Base-by-base conservation (phyloP, 2,329 filamentous ascomycete species). In the Botrytis fragariae region DNA sequence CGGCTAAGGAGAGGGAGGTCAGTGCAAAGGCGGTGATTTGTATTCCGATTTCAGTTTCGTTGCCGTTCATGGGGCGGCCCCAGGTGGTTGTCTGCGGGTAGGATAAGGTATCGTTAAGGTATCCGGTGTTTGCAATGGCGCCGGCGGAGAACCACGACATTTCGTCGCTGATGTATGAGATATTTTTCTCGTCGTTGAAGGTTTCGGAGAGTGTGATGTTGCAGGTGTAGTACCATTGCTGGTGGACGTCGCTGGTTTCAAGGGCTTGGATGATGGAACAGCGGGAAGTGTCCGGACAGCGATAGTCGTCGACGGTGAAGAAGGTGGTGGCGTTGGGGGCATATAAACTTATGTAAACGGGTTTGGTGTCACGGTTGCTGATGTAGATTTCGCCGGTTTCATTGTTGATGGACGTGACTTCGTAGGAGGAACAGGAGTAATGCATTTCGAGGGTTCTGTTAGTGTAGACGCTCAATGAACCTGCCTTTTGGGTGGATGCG, bases 41-140 rank as follows among this genome's bases (percentile, higher is more conserved):
- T 14, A 77, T 77, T 5, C 82, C 85, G 78, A 88, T n/a, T n/a
- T n/a, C n/a, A n/a, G n/a, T n/a, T n/a, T n/a, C n/a, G n/a, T n/a
- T 75, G 1, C 85, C 85, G 20, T 79, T 72, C 20, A 77, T 70
- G 4, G 81, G 78, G 0, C 60, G 54, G 2, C 85, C 85, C 69
- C 82, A 85, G 7, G 79, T 73, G 1, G 82, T 82, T 69, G 84
- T 82, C 39, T 81, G 79, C 0, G 85, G 84, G 69, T 86, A 86
- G 16, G 81, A 82, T 75, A 85, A 83, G 62, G 79, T 72, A 6
- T 14, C 51, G 69, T 74, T 70, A 44, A 78, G 72, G 48, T 83
- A 84, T 8, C 84, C 84, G 51, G 83, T 81, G 8, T 84, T 81
- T 0, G 84, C 84, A 25, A 85, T 84, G 1, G 82, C 81, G 1